Evolutionary conservation across 441 rosid species (phyloP).

Genomic region (Gossypium davidsonii): DNA sequence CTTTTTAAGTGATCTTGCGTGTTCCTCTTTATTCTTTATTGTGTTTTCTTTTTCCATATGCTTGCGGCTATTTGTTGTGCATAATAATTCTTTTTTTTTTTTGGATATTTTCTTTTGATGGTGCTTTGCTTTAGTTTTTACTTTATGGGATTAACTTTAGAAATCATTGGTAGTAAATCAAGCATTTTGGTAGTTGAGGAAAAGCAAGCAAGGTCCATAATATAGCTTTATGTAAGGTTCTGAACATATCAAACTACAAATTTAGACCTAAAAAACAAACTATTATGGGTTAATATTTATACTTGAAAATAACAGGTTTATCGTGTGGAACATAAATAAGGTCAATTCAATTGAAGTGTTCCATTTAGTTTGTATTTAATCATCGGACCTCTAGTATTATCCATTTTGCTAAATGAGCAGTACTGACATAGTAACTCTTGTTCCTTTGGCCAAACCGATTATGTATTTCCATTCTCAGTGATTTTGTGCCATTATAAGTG

Average conservation of each 20-base stretch:
- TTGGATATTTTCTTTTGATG: background rate
- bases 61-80: background rate
- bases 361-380: background rate
- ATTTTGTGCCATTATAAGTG: background rate
- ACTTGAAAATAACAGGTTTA: background rate
- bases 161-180: background rate
- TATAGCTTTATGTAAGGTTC: background rate
- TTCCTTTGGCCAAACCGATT: background rate
- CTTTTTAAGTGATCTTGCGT: background rate
- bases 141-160: background rate
- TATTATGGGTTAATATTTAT: background rate
- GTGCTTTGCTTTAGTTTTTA: background rate
- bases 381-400: background rate
- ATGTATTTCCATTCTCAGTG: background rate
- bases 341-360: background rate
- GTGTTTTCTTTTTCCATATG: background rate
- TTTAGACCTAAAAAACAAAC: background rate
- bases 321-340: background rate
- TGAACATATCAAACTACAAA: background rate
- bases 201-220: background rate
- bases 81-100: background rate
- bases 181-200: background rate
- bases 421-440: background rate
- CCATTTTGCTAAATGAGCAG: background rate
- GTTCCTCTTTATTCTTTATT: background rate